phyloP scores from a whole-genome alignment of 2,329 filamentous ascomycete species.

The Acarospora socialis region DNA sequence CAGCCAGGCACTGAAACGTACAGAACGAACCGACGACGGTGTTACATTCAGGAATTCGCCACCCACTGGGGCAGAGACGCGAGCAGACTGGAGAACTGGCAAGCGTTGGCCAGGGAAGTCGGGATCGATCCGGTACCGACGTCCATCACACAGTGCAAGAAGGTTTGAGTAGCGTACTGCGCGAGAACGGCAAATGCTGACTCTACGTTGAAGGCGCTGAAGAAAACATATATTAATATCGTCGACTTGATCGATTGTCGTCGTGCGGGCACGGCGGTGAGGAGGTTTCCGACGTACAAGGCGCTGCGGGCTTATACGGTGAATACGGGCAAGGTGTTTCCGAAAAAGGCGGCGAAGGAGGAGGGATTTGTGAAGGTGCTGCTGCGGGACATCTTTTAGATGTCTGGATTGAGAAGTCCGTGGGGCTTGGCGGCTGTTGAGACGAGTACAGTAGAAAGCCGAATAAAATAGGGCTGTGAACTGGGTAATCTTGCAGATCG shows the following conservation, averaged over 20 bases:
- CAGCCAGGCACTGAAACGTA: slow-evolving; percentile 13
- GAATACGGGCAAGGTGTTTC: slow-evolving; percentile 3
- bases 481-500: too few relatives aligned
- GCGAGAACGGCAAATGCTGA: not conserved
- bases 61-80: slow-evolving; percentile 9
- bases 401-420: too few relatives aligned
- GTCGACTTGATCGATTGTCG: slow-evolving; percentile 20
- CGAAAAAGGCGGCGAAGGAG: too few relatives aligned
- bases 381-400: too few relatives aligned
- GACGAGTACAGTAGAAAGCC: too few relatives aligned
- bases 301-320: slow-evolving; percentile 14
- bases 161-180: slow-evolving; percentile 11
- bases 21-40: slow-evolving; percentile 15
- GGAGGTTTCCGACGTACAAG: slow-evolving; percentile 9
- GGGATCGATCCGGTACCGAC: slow-evolving; percentile 9
- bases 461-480: too few relatives aligned
- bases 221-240: slow-evolving; percentile 18
- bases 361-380: slow-evolving; percentile 15
- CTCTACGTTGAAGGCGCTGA: slow-evolving; percentile 14
- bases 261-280: slow-evolving; percentile 5
- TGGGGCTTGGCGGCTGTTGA: too few relatives aligned
- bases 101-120: slow-evolving; percentile 17
- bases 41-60: slow-evolving; percentile 15
- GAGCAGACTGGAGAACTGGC: slow-evolving; percentile 15
- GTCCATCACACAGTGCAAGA: slow-evolving; percentile 19